Evolutionary conservation across 1,284 basidiomycete species (phyloP).

Genomic region (Xanthoconium separans): DNA sequence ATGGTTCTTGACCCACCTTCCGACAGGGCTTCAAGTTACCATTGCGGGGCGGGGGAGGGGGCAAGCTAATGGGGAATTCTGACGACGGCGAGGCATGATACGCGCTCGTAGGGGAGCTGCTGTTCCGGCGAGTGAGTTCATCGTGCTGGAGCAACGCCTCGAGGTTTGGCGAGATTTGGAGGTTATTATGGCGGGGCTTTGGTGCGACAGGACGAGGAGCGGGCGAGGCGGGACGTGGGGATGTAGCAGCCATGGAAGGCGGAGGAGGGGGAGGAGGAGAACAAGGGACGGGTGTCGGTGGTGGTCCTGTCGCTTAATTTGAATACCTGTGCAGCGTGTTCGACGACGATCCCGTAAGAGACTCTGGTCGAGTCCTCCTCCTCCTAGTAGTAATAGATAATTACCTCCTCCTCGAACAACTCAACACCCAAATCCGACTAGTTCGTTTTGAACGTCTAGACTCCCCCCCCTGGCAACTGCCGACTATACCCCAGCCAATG

Average conservation of each 20-base stretch:
- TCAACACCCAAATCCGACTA: background rate
- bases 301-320: conserved; percentile 13
- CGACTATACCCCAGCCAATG: background rate
- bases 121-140: conserved; percentile 38
- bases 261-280: background rate
- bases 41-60: conserved; percentile 30
- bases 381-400: too few relatives aligned
- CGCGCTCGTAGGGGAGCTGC: conserved; percentile 24
- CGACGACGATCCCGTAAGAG: conserved; percentile 8
- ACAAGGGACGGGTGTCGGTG: background rate
- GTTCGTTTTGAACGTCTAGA: background rate
- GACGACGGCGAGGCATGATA: conserved; percentile 2
- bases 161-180: conserved; percentile 60
- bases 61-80: conserved; percentile 28
- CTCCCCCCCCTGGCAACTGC: background rate
- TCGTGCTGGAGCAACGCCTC: conserved; percentile 62
- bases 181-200: conserved; percentile 22
- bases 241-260: conserved; percentile 17
- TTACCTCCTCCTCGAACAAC: background rate
- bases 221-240: conserved; percentile 24
- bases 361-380: background rate
- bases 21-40: conserved; percentile 1
- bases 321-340: conserved; percentile 15
- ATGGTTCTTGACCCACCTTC: conserved; percentile 11
- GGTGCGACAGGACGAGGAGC: background rate